Evolutionary conservation across 139 green algal genomes (phyloP), one percentile per base, ranked within the genome.

Genomic region (Chlorella sp.): DNA sequence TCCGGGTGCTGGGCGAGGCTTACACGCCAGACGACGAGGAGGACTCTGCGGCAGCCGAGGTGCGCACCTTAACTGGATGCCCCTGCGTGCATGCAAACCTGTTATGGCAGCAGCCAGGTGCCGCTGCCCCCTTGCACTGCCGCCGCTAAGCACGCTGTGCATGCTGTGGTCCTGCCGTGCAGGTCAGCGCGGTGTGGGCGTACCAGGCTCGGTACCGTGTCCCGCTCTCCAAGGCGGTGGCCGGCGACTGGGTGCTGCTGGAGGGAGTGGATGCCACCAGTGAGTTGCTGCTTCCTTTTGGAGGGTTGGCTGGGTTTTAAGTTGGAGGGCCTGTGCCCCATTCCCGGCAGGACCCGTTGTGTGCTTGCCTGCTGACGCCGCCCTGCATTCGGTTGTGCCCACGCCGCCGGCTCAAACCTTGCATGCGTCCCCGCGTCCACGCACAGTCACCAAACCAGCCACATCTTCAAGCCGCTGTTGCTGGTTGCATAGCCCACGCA

Each of bases 11-110:
- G 76, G 94, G 95, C 22, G 86, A 92, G 85, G 80, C 89, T 0
- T 99, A 96, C 93, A 97, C 97, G 0, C 97, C 97, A 0, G 97
- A 99, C 54, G 97, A 99, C 78, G 97, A 99, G 82, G 97, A 99
- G 90, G 97, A 99, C 91, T 94, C 89, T 67, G 87, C 93, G 0
- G 88, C 95, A 28, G 96, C 92, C 34, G 3, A 76, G 87, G 72
- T 78, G 72, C 30, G 67, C 34, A 44, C 32, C 26, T 20, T 8
- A 36, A 24, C 24, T 24, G 16, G 56, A 20, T 5, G 16, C 56
- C 56, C 3, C 56, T 65, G 56, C 56, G 30, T 65, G 56, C 56
- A 14, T 60, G 14, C 14, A 14, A 60, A 60, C 17, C 14, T 60
- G 51, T 67, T 65, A 26, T 65, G 13, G 26, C 22, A 20, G 56